Conservation (phyloP, 805 yeast species). For the Ascoidea rubescens region DNA sequence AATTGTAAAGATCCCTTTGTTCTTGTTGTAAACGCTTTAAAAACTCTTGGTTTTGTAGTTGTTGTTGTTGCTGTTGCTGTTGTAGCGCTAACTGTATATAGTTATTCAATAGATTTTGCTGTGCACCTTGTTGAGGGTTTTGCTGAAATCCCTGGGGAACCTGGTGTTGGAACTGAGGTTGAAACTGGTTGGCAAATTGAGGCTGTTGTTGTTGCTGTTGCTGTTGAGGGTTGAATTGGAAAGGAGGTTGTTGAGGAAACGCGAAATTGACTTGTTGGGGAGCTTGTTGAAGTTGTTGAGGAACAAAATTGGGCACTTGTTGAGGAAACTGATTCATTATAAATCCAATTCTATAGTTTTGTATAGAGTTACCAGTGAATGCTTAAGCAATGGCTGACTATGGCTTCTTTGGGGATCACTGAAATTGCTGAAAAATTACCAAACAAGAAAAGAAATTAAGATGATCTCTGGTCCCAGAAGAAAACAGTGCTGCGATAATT, state of each 20-base stretch:
- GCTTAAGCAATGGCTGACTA: too few species aligned
- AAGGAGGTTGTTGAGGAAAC: neutral
- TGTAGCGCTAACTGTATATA: neutral
- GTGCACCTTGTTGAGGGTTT: conserved; percentile 17
- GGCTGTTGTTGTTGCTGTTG: conserved; percentile 2
- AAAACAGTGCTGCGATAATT: too few species aligned
- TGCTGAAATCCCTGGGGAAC: neutral
- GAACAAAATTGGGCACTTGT: neutral
- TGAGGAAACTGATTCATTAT: neutral
- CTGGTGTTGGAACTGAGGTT: conserved; percentile 1
- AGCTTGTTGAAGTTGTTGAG: neutral
- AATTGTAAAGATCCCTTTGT: neutral
- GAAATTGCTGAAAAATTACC: too few species aligned
- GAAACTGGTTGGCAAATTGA: neutral
- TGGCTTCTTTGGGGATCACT: too few species aligned
- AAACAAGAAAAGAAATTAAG: too few species aligned
- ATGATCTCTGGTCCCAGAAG: too few species aligned
- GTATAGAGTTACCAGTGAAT: neutral
- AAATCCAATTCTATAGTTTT: neutral
- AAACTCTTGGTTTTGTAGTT: neutral
- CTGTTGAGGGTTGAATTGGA: neutral
- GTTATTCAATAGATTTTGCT: conserved; percentile 11
- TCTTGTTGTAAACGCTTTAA: neutral
- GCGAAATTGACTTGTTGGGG: too few species aligned
- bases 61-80: conserved; percentile 1